Evolutionary conservation across 306 rosid genomes (phyloP).

Genomic region (Trichosanthes truncata): DNA sequence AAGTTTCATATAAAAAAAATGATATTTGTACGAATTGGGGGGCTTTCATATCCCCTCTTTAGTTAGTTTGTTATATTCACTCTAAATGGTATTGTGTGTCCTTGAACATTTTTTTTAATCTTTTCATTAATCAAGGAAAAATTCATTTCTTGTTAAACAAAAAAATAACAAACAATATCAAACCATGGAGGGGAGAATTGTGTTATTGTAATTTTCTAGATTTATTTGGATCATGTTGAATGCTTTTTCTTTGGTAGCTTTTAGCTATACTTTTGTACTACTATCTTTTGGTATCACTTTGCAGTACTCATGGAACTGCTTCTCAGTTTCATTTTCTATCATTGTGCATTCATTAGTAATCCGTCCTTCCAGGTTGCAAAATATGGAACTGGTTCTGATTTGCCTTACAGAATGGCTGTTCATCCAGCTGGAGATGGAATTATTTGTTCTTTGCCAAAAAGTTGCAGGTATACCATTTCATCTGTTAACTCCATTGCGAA

Average conservation of each 20-base stretch:
- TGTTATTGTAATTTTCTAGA: background rate
- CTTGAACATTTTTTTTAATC: background rate
- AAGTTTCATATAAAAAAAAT: background rate
- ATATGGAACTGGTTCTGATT: conserved; percentile 49
- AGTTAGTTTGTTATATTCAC: background rate
- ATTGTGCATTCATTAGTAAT: background rate
- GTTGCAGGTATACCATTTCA: conserved; percentile 51
- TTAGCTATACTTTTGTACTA: background rate
- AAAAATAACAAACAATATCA: background rate
- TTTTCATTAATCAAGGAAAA: no score
- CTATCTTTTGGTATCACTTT: background rate
- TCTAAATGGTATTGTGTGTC: background rate
- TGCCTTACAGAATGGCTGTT: conserved; percentile 84
- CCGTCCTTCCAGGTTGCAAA: conserved; percentile 44
- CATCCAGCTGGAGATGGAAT: conserved; percentile 69
- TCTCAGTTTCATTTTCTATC: background rate
- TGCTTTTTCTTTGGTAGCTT: background rate
- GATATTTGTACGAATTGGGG: background rate
- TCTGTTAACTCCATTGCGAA: background rate
- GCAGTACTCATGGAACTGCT: background rate
- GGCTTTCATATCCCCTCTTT: background rate
- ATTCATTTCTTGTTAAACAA: no score
- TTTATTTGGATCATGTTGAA: background rate
- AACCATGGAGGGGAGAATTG: background rate
- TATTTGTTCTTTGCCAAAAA: conserved; percentile 56